These are phyloP conservation scores for Microbotryum intermedium DNA, from an alignment of 1,284 basidiomycete genomes.

Conservation along the genomic window DNA sequence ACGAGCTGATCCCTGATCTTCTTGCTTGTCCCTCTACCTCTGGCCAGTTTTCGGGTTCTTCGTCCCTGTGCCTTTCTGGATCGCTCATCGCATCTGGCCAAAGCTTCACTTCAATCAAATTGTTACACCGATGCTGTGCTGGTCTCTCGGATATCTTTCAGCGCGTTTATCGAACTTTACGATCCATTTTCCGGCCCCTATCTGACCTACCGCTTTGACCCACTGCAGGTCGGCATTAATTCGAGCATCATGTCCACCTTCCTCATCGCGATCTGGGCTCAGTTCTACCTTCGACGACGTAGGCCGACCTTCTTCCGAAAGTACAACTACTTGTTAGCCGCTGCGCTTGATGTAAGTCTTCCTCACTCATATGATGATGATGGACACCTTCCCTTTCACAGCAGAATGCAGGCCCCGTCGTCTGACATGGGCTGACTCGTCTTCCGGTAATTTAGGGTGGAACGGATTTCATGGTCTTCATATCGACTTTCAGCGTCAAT, in stretches of 20 bases:
- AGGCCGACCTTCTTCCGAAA: conserved; percentile 29
- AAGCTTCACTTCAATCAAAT: conserved; percentile 34
- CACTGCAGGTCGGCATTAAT: conserved; percentile 24
- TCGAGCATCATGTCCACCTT: conserved; percentile 24
- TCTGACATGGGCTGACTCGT: too few species aligned
- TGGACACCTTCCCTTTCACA: too few species aligned
- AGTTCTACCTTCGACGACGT: conserved; percentile 18
- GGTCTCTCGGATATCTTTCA: conserved; percentile 16
- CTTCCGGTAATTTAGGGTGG: conserved; percentile 12
- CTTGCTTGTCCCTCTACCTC: too few species aligned
- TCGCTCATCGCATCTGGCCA: conserved; percentile 47
- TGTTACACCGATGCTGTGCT: conserved; percentile 26
- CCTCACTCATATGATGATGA: too few species aligned
- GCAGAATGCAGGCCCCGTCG: too few species aligned
- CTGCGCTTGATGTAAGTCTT: conserved; percentile 27
- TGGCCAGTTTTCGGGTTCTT: conserved; percentile 43
- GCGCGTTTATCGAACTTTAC: neutral
- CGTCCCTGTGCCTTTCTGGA: conserved; percentile 52
- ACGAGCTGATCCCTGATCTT: conserved; percentile 33
- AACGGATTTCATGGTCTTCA: conserved; percentile 25
- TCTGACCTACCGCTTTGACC: too few species aligned
- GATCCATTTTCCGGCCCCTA: too few species aligned
- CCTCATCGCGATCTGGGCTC: conserved; percentile 14
- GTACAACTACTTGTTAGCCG: conserved; percentile 32
- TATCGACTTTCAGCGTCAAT: conserved; percentile 2